Evolutionary conservation across 1,139 yeast species (phyloP), one percentile per base, ranked within the genome.

Genomic region (Taphrina flavorubra): DNA sequence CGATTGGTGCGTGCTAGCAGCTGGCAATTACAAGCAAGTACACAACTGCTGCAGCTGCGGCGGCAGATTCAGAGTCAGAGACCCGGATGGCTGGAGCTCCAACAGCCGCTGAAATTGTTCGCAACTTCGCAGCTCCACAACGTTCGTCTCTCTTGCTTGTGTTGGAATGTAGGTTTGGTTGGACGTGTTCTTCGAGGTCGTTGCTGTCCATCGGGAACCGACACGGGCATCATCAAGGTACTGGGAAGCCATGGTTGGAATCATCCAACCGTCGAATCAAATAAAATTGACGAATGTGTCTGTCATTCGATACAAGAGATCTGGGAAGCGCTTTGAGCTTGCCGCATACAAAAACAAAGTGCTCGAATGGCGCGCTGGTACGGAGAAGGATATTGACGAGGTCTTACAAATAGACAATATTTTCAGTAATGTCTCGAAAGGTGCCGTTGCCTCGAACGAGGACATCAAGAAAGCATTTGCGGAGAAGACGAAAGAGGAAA

Each of bases 291-390:
- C 99, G 67, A 94, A 94, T 79, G 98, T 94, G 56, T 92, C 99
- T 36, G 81, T 94, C 71, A 97, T 94, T 65, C 84, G 95, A 66
- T 87, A 94, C 86, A 90, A 89, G 76, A 91, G 90, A 77, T 97
- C 94, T 6, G 70, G 71, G 34, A 70, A 70, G 53, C 66, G 97
- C 72, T 94, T 92, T 75, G 99, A 94, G 78, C 85, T 95, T 61
- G 99, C 98, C 0, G 94, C 99, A 77, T 94, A 94, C 78, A 97
- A 91, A 76, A 94, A 94, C 76, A 94, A 95, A 76, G 97, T 94
- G 13, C 98, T 92, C 76, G 99, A 94, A 78, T 94, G 94, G 87
- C 83, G 97, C 74, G 60, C 51, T 31, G 63, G 67, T 46, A 80
- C 82, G 11, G 99, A 95, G 76, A 94, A 90, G 74, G 97, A 94